Percentiles rank a stretch among this genome's conserved stretches.
Evolutionary conservation across 352 stramenopile genomes (phyloP).

Genomic region (Phytophthora agathidicida): DNA sequence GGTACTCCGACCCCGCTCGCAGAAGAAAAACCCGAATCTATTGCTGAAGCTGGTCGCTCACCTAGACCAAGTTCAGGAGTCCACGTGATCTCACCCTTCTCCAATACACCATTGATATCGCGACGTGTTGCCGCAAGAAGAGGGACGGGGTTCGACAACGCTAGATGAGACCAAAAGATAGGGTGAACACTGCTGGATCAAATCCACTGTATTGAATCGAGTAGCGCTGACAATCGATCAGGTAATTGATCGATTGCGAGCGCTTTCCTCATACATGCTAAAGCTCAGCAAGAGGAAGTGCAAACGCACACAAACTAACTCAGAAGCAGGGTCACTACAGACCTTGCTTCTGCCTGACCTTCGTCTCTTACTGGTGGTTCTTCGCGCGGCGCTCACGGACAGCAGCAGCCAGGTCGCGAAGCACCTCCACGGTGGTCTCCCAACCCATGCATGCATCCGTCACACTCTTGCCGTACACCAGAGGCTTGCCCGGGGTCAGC

Average conservation of each 20-base stretch:
- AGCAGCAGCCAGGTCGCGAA: constrained; percentile 75
- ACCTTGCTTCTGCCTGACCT: constrained; percentile 2
- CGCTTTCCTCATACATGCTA: constrained; percentile 4
- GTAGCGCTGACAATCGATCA: constrained; percentile 9
- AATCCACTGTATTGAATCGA: constrained; percentile 22
- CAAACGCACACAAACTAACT: constrained; percentile 18
- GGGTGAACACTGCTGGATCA: background rate
- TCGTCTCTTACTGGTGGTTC: constrained; percentile 40
- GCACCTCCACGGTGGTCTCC: constrained; percentile 76
- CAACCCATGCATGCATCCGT: constrained; percentile 91
- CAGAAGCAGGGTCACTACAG: constrained; percentile 17
- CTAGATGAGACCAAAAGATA: constrained; percentile 36
- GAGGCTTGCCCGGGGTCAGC: constrained; percentile 71
- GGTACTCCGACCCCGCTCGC: constrained; percentile 11
- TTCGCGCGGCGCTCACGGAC: constrained; percentile 77
- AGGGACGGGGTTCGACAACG: constrained; percentile 66
- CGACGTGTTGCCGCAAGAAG: constrained; percentile 39
- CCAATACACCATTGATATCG: constrained; percentile 66
- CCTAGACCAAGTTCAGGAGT: constrained; percentile 42
- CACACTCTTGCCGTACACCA: constrained; percentile 91
- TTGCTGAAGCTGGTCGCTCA: constrained; percentile 37
- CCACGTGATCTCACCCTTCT: constrained; percentile 70
- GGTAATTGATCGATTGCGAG: constrained; percentile 7
- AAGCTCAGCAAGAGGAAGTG: constrained; percentile 17
- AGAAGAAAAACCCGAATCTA: constrained; percentile 10